These are phyloP conservation scores for Coemansia sp. DNA, from an alignment of 371 early-diverging fungal species.

Conservation along the genomic window DNA sequence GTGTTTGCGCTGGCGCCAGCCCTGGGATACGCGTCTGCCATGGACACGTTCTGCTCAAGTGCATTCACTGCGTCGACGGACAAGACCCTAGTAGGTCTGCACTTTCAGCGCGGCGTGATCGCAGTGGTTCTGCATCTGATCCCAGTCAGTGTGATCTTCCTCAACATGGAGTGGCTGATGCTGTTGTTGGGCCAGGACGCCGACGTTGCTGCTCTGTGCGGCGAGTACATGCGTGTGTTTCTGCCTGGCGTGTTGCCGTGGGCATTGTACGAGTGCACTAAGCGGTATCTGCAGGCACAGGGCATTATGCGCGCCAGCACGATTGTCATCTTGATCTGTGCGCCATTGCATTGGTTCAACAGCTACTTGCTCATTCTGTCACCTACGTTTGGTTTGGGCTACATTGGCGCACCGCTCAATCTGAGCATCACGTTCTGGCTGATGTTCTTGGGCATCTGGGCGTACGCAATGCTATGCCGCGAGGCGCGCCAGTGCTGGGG, in stretches of 20 bases:
- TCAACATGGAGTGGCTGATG: conserved; percentile 53
- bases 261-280: conserved; percentile 76
- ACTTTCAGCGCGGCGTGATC: conserved; percentile 79
- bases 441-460: conserved; percentile 62
- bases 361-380: conserved; percentile 75
- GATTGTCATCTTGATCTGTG: conserved; percentile 63
- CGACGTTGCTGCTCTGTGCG: conserved; percentile 48
- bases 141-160: conserved; percentile 74
- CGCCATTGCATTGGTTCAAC: conserved; percentile 73
- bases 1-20: conserved; percentile 82
- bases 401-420: conserved; percentile 83
- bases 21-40: conserved; percentile 73
- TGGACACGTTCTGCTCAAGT: conserved; percentile 87
- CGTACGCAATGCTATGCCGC: conserved; percentile 64
- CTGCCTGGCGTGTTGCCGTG: conserved; percentile 73
- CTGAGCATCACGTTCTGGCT: conserved; percentile 72
- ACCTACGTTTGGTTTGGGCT: conserved; percentile 67
- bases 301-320: conserved; percentile 83
- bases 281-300: conserved; percentile 80
- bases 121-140: conserved; percentile 68
- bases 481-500: conserved; percentile 77
- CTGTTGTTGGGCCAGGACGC: conserved; percentile 37
- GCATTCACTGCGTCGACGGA: conserved; percentile 73
- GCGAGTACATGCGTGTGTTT: conserved; percentile 64
- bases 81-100: conserved; percentile 70